Conservation (phyloP, 2,329 filamentous ascomycete genomes). For the Cladosporium sp. region DNA sequence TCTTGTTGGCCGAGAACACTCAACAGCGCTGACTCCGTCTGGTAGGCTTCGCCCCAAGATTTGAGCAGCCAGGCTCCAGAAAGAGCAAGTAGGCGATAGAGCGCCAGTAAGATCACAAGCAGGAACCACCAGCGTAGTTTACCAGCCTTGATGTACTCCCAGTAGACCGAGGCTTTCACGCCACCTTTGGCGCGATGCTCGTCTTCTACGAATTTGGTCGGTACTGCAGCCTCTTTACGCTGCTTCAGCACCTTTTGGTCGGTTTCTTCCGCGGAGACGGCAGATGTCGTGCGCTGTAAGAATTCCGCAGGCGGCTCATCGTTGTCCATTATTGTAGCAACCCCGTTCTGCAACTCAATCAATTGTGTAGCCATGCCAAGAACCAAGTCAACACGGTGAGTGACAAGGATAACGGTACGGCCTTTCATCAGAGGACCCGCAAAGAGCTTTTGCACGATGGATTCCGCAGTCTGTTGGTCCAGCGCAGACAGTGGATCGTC, state of each 20-base stretch:
- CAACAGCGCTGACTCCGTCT: conserved; percentile 26
- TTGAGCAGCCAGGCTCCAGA: conserved; percentile 80
- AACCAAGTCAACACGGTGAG: conserved; percentile 70
- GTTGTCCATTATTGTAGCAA: conserved; percentile 41
- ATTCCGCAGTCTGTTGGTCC: conserved; percentile 63
- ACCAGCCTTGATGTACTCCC: conserved; percentile 81
- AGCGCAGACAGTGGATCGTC: conserved; percentile 51
- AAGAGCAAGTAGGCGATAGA: conserved; percentile 66
- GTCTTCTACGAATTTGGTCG: conserved; percentile 77
- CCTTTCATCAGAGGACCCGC: conserved; percentile 55
- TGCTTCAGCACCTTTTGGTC: conserved; percentile 39
- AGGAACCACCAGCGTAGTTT: conserved; percentile 71
- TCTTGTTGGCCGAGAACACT: background rate
- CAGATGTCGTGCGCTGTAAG: conserved; percentile 22
- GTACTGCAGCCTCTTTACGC: conserved; percentile 50
- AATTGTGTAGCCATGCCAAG: conserved; percentile 71
- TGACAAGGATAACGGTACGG: conserved; percentile 60
- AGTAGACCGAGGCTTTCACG: conserved; percentile 75
- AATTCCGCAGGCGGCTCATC: conserved; percentile 23
- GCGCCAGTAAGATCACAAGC: conserved; percentile 61
- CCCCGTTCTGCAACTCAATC: conserved; percentile 66
- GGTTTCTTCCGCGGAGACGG: conserved; percentile 27
- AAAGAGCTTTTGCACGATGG: conserved; percentile 59
- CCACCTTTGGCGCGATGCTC: conserved; percentile 73
- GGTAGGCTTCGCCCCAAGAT: conserved; percentile 79